Evolutionary conservation across 2,329 filamentous ascomycete species (phyloP), one percentile per base, ranked within the genome.

Genomic region (Scopulariopsis brevicaulis): DNA sequence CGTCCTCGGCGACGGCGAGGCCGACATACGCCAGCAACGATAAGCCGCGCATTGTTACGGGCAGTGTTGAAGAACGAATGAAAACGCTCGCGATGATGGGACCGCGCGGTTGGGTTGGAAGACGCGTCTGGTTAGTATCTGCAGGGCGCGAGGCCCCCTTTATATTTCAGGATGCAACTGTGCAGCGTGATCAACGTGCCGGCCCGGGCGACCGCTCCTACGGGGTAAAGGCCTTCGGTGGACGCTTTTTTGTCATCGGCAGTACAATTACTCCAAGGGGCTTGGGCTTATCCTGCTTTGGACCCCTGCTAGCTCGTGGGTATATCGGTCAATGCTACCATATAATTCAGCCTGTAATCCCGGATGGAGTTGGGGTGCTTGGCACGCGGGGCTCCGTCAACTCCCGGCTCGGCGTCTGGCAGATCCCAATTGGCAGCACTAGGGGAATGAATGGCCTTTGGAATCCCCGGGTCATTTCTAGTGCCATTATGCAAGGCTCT

Each of bases 1-100:
- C 85, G 64, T 81, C 77, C 64, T 88, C 84, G 46, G 82, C 83
- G 52, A 69, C 68, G 48, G 65, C 75, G 43, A 76, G 64, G 65
- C 70, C 68, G 61, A 70, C 59, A 46, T 62, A 60, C 57, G 66
- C 62, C 40, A 69, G 54, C 53, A 68, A 58, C 61, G 65, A 63
- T 40, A 64, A 57, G 51, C 62, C 61, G 58, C 66, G 67, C 68
- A 70, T 69, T 58, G 18, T 65, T 28, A 37, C 22, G 37, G 54
- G 18, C 4, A 15, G 20, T 48, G 28, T 14, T n/a, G 22, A 24
- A 28, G 15, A 55, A n/a, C 37, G 24, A 46, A n/a, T 34, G 54
- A 32, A 40, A 28, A n/a, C 28, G 10, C 37, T 48, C 37, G 28
- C 22, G 54, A 55, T 55, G 37, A 2, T 35, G 14, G 37, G 14